phyloP scores from a whole-genome alignment of 2,329 filamentous ascomycete species.

The Sporothrix variecibatus region DNA sequence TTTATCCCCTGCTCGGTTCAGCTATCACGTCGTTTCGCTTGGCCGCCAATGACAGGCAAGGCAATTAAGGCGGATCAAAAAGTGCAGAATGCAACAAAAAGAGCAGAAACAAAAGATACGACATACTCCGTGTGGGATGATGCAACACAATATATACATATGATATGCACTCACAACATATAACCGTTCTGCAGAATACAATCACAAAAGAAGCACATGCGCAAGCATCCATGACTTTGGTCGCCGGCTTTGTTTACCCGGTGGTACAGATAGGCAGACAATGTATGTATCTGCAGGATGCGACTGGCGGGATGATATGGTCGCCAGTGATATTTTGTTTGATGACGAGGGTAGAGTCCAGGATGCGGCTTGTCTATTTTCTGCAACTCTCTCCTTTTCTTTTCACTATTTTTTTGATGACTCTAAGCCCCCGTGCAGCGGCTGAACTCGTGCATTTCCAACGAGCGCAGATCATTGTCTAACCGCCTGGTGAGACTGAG shows the following conservation, averaged over 20 bases:
- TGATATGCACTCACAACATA: neutral
- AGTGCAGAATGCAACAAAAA: neutral
- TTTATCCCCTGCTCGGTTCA: neutral
- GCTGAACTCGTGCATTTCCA: conserved; percentile 1
- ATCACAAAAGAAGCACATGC: neutral
- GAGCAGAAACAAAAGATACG: neutral
- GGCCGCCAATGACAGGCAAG: neutral
- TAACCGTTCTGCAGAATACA: neutral
- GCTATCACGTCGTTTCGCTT: neutral
- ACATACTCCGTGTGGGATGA: neutral
- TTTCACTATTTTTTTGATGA: neutral
- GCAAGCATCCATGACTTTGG: neutral
- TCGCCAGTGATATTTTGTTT: neutral
- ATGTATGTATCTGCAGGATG: neutral
- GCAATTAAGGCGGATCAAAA: neutral
- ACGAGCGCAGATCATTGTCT: neutral
- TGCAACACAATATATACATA: neutral
- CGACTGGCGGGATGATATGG: neutral
- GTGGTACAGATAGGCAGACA: neutral
- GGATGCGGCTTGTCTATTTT: neutral
- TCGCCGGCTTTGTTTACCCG: neutral
- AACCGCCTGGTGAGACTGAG: neutral
- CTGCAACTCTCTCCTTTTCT: neutral
- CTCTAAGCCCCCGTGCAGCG: neutral
- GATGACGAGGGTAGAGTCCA: neutral